Percentiles rank a stretch among this genome's conserved stretches.
Evolutionary conservation across 2,329 filamentous ascomycete species (phyloP).

Genomic region (Gnomoniopsis smithogilvyi): DNA sequence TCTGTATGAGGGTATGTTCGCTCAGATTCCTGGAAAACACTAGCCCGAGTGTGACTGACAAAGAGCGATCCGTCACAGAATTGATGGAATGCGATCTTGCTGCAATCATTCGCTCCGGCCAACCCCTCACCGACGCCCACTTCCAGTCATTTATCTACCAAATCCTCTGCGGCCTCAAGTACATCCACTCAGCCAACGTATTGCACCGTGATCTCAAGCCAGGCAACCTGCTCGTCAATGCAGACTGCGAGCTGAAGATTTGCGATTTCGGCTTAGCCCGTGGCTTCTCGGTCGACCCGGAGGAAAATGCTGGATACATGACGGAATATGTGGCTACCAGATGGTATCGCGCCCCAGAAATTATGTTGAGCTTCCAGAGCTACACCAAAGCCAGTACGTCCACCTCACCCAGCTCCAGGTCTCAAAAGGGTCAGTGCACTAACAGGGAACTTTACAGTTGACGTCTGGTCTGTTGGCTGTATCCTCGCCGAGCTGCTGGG

Average conservation of each 20-base stretch:
- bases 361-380: conserved; percentile 99
- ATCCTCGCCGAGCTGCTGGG: conserved; percentile 95
- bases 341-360: conserved; percentile 94
- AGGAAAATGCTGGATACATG: conserved; percentile 99
- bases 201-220: conserved; percentile 96
- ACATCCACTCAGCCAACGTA: conserved; percentile 98
- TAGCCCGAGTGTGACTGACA: neutral
- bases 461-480: conserved; percentile 98
- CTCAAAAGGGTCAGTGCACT: conserved; percentile 9
- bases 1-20: conserved; percentile 81
- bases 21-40: neutral
- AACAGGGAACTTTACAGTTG: conserved; percentile 57
- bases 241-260: conserved; percentile 99
- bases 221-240: conserved; percentile 94
- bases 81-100: conserved; percentile 99
- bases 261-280: conserved; percentile 95
- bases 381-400: conserved; percentile 99
- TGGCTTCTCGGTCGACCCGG: conserved; percentile 94
- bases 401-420: neutral
- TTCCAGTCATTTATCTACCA: conserved; percentile 99
- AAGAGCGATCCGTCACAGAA: conserved; percentile 53
- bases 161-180: conserved; percentile 97
- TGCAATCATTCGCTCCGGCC: conserved; percentile 94
- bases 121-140: conserved; percentile 95
- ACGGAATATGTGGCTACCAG: conserved; percentile 98